Base-by-base conservation (phyloP, 1,284 basidiomycete genomes). In the Papiliotrema terrestris region DNA sequence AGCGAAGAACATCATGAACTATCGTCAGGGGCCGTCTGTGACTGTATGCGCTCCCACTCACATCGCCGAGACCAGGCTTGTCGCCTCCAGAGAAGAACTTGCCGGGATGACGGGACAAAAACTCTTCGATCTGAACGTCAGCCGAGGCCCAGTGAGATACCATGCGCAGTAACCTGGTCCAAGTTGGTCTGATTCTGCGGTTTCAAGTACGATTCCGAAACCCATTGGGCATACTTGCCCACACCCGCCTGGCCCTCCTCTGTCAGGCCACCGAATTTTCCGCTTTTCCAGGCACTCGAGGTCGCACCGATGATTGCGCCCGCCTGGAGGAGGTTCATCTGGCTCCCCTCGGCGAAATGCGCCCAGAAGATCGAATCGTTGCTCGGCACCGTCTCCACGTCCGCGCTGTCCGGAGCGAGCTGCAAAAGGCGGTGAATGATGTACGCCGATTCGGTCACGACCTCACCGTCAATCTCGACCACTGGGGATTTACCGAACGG, bases 1-100 rank as follows among this genome's bases (percentile, higher is more conserved):
- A 8, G 62, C 56, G 54, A 69, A 72, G 59, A 61, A 61, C 60
- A 74, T 61, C 65, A 71, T 66, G 61, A 72, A 68, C 68, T 69
- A 53, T 17, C 5, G 20, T 22, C 19, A 15, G 17, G 32, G 25
- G 11, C 17, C 22, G 20, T 51, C 20, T n/a, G 49, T 36, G 41
- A 37, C 35, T 8, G 26, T 41, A 19, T 13, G 4, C 17, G 48
- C 36, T 32, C 14, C 14, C 35, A 63, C 71, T 65, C 49, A 73
- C 71, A 44, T 75, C 73, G 4, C 67, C 69, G 45, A 67, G 57
- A 35, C 72, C 72, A 1, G 66, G 62, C 51, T 67, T 61, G 32
- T 65, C 59, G 1, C 52, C 55, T 4, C 66, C 71, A 1, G 66
- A 68, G 54, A 74, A 74, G 57, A 51, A 68, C 8, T 50, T 45